Percentiles rank a stretch among this genome's conserved stretches.
Evolutionary conservation across 2,329 filamentous ascomycete species (phyloP).

Genomic region (Fusarium sp.): DNA sequence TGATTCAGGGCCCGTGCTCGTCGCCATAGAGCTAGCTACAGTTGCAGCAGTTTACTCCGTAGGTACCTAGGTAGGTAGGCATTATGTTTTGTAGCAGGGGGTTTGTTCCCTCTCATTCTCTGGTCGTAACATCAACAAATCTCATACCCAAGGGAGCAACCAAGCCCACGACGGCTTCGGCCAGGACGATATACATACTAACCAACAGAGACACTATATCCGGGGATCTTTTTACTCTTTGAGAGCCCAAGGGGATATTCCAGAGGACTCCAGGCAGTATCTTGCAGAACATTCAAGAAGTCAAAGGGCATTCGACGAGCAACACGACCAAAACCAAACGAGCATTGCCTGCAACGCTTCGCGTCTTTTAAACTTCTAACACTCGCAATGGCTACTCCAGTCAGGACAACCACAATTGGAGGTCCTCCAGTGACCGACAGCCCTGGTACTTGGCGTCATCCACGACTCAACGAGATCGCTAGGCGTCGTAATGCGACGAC

Average conservation of each 20-base stretch:
- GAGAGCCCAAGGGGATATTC: background rate
- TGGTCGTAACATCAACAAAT: constrained; percentile 49
- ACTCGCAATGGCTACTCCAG: constrained; percentile 47
- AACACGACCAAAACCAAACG: background rate
- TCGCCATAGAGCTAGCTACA: constrained; percentile 33
- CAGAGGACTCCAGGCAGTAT: background rate
- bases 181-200: constrained; percentile 47
- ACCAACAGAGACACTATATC: constrained; percentile 35
- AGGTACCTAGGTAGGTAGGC: too few species aligned
- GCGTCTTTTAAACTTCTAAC: background rate
- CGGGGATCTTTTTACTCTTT: background rate
- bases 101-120: constrained; percentile 28
- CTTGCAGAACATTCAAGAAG: constrained; percentile 8
- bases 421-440: constrained; percentile 59
- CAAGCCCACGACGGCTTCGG: constrained; percentile 48
- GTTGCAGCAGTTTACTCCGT: too few species aligned
- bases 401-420: constrained; percentile 56
- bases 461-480: constrained; percentile 87
- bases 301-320: constrained; percentile 1
- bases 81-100: constrained; percentile 41
- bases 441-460: constrained; percentile 91
- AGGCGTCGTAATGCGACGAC: constrained; percentile 80
- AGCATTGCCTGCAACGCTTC: background rate
- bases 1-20: constrained; percentile 28
- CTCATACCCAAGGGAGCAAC: constrained; percentile 44